phyloP scores from a whole-genome alignment of 306 rosid genomes.

The Prinsepia uniflora region DNA sequence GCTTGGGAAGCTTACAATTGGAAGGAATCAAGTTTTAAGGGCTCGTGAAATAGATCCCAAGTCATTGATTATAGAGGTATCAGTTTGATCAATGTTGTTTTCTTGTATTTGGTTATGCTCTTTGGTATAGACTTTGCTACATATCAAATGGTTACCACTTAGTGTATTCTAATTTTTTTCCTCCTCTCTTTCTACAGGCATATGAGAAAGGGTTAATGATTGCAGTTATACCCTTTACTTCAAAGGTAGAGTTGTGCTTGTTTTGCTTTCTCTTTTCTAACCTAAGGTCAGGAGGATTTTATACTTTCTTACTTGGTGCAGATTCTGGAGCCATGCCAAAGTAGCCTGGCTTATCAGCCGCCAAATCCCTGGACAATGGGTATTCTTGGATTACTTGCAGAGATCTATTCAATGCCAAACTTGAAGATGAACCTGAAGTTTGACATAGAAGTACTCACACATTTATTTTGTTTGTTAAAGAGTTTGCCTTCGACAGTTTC shows the following conservation, averaged over 20 bases:
- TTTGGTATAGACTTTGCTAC: background rate
- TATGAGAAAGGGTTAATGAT: conserved; percentile 99
- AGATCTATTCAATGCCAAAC: conserved; percentile 98
- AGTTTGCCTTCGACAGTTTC: conserved; percentile 4
- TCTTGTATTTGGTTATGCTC: background rate
- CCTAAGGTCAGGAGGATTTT: background rate
- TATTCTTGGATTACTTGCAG: conserved; percentile 94
- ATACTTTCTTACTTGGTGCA: conserved; percentile 33
- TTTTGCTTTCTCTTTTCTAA: conserved; percentile 13
- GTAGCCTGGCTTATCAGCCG: conserved; percentile 92
- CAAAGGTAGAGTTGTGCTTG: conserved; percentile 61
- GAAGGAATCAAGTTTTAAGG: conserved; percentile 88
- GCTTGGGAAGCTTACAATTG: conserved; percentile 98
- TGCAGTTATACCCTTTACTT: conserved; percentile 97
- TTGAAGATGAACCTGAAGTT: conserved; percentile 98
- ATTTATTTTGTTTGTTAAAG: background rate
- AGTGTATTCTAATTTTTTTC: conserved; percentile 10
- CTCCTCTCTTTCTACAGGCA: conserved; percentile 47
- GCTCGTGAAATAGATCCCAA: conserved; percentile 98
- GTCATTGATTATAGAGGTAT: conserved; percentile 93
- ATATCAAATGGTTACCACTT: conserved; percentile 3
- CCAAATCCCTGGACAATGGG: conserved; percentile 99
- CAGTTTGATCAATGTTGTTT: conserved; percentile 9
- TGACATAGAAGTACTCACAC: conserved; percentile 75
- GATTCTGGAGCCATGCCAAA: conserved; percentile 93